Evolutionary conservation across 2,329 filamentous ascomycete genomes (phyloP), one percentile per base, ranked within the genome.

Genomic region (Fusarium hainanense): DNA sequence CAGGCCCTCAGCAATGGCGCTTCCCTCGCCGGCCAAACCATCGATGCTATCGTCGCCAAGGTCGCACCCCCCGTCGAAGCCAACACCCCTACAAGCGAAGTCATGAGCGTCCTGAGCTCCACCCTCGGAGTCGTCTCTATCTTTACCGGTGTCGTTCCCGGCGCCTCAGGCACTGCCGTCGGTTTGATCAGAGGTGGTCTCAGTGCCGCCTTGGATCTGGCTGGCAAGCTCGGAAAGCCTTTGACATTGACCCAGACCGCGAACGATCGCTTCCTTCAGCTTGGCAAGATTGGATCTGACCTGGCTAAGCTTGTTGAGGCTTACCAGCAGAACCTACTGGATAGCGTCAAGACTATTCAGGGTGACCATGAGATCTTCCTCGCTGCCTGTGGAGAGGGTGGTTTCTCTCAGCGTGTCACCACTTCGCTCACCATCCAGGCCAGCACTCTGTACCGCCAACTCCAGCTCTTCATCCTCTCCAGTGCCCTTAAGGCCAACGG

Each of bases 391-490:
- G 7, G 23, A 1, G 63, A 66, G 0, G 63, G 63, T 18, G 63
- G 63, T 2, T 66, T 66, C 42, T 66, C 63, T n/a, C 63, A 66
- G 25, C 47, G 63, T 0, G 63, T 66, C 7, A 66, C 61, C 9
- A 66, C 63, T 7, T 66, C 63, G 2, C 63, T 66, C 5, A 66
- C 63, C 2, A 66, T 66, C 1, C 63, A 66, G 21, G 54, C 63
- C 12, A 66, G 21, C 14, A 66, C 63, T 12, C 23, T 66, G 0
- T 66, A 66, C 16, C 37, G 21, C 3, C 63, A 66, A 2, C 63
- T 66, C 2, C 63, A 66, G 18, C 42, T 58, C 7, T 66, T 66
- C 25, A 60, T 66, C 3, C 54, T 66, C 1, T 66, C 63, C 0
- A 60, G 20, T 1, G 63, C 63, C 1, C 61, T 66, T 16, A 66